Conservation (phyloP, 2,329 filamentous ascomycete species). For the Fusarium drepaniforme region DNA sequence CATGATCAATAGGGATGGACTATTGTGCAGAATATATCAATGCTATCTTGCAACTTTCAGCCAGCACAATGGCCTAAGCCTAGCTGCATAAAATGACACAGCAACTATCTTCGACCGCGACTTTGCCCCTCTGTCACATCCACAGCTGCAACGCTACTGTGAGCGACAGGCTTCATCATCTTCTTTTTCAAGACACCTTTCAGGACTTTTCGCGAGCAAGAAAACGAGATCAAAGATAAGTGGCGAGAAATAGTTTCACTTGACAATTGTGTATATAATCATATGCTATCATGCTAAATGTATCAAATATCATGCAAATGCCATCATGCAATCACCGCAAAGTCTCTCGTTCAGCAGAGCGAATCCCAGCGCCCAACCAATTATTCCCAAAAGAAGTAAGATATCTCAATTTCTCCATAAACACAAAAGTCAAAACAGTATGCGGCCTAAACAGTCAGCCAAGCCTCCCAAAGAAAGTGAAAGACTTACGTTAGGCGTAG, state of each 20-base stretch:
- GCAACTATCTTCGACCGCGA: too few species aligned
- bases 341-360: constrained; percentile 11
- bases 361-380: constrained; percentile 30
- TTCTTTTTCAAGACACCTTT: too few species aligned
- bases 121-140: too few species aligned
- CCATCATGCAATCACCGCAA: constrained; percentile 24
- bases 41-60: neutral
- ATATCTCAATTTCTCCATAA: constrained; percentile 58
- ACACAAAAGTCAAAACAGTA: constrained; percentile 60
- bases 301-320: neutral
- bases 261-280: neutral
- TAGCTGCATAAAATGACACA: too few species aligned
- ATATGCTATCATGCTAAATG: neutral
- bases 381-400: constrained; percentile 43
- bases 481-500: constrained; percentile 54
- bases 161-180: too few species aligned
- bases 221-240: neutral
- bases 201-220: too few species aligned
- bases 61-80: neutral
- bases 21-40: neutral
- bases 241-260: neutral
- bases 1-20: neutral
- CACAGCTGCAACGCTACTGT: too few species aligned
- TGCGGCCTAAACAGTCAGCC: constrained; percentile 50
- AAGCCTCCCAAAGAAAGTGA: rapidly evolving